Conservation (phyloP, 2,329 filamentous ascomycete species). For the Acarospora socialis region DNA sequence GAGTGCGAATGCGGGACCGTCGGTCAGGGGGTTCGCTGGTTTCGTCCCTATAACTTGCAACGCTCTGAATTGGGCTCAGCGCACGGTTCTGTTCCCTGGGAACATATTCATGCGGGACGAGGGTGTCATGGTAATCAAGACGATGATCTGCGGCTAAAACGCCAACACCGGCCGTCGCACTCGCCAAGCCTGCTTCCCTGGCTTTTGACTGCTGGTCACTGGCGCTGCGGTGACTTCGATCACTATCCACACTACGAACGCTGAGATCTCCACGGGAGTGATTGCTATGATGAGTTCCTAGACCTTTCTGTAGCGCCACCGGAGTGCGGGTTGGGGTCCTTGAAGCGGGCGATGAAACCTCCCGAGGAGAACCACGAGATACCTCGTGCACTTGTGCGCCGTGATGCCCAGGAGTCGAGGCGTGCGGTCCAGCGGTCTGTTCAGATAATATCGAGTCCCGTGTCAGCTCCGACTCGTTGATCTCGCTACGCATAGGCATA, state of each 20-base stretch:
- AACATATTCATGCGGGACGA: slow-evolving; percentile 35
- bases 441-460: slow-evolving; percentile 76
- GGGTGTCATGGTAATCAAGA: slow-evolving; percentile 25
- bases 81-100: slow-evolving; percentile 48
- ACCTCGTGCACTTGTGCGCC: slow-evolving; percentile 48
- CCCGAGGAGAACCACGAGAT: slow-evolving; percentile 39
- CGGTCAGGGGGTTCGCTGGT: slow-evolving; percentile 46
- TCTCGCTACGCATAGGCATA: slow-evolving; percentile 77
- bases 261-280: slow-evolving; percentile 38
- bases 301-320: slow-evolving; percentile 38
- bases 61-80: slow-evolving; percentile 80
- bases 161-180: slow-evolving; percentile 22
- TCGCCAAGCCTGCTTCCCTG: slow-evolving; percentile 16
- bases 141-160: slow-evolving; percentile 27
- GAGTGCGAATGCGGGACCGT: slow-evolving; percentile 39
- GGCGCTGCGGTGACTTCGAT: slow-evolving; percentile 31
- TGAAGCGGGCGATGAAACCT: slow-evolving; percentile 44
- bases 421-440: slow-evolving; percentile 57
- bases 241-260: slow-evolving; percentile 27
- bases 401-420: slow-evolving; percentile 46
- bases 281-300: slow-evolving; percentile 54
- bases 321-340: slow-evolving; percentile 45
- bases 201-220: slow-evolving; percentile 17
- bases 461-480: slow-evolving; percentile 76
- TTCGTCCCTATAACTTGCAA: slow-evolving; percentile 69